A percentile compares a stretch with the other conserved stretches of the same genome.
Conservation (phyloP, 345 rosid species). For the Dipteronia sinensis region DNA sequence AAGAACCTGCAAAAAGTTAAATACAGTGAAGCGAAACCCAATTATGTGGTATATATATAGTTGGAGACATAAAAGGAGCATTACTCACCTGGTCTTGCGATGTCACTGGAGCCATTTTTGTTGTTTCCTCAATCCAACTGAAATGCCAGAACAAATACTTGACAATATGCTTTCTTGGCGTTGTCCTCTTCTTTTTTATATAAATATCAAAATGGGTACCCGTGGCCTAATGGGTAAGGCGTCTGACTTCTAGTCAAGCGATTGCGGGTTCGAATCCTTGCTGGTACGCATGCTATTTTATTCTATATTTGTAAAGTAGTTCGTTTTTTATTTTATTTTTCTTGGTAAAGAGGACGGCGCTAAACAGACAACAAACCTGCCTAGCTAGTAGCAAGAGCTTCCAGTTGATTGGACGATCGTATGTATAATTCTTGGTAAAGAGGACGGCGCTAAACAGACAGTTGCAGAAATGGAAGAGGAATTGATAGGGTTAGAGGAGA, state of each 20-base stretch:
- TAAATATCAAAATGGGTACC: background rate
- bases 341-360: no score
- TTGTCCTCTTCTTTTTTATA: no score
- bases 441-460: no score
- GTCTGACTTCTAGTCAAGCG: background rate
- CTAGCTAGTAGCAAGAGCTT: no score
- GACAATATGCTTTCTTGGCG: no score
- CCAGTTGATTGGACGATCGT: no score
- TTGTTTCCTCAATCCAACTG: background rate
- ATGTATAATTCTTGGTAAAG: no score
- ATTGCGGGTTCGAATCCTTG: background rate
- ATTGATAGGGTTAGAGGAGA: constrained; percentile 49
- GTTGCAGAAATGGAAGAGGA: constrained; percentile 2
- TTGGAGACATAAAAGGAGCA: background rate
- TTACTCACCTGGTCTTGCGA: constrained; percentile 7
- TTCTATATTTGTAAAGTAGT: no score
- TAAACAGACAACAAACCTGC: no score
- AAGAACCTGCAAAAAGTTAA: constrained; percentile 32
- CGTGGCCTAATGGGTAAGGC: background rate
- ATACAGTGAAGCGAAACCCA: background rate
- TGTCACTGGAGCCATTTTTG: background rate
- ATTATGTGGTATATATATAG: no score
- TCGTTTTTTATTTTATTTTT: no score
- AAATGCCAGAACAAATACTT: no score
- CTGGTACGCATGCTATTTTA: background rate